Base-by-base conservation (phyloP, 176 grass and related monocot genomes). In the Eleusine indica region DNA sequence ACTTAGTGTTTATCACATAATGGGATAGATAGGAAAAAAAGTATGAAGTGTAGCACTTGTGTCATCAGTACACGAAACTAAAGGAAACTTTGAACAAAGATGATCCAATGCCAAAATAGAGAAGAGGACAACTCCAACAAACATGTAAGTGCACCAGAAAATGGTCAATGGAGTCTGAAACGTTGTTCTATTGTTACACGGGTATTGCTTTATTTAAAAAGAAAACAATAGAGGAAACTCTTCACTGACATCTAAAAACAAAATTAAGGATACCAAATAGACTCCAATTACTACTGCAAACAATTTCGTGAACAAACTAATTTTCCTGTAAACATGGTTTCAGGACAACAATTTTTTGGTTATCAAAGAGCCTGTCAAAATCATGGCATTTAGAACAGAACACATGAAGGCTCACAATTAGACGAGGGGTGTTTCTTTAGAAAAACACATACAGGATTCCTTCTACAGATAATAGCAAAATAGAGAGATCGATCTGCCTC, bases 31-130 rank as follows among this genome's bases (percentile, higher is more conserved):
- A 86, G 54, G 2, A 47, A 15, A 30, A 70, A 54, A 81, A 11
- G 61, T 9, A 87, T 39, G 6, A 75, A 78, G 8, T 51, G 42
- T 32, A 16, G 44, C 11, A 75, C 21, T 66, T 18, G 42, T 22
- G 35, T 63, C 52, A 64, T 66, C 18, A 77, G 75, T 65, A 77
- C 18, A 82, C 11, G 29, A 40, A 78, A 71, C 15, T 11, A 60
- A 10, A 42, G 62, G 66, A 21, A 90, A 78, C 40, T 47, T 78
- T 56, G 12, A 78, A 66, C 28, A 82, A 30, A 53, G 21, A 82
- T 44, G 46, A 58, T 78, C 28, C n/a, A 47, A 71, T 66, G 17
- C 25, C 61, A 29, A 64, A 60, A 22, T 22, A 22, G 57, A 60
- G 25, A 64, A 64, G 22, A 64, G 3, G 9, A 29, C 9, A 13